Evolutionary conservation across 768 basidiomycete species (phyloP), one percentile per base, ranked within the genome.

Genomic region (Boletus huronensis): DNA sequence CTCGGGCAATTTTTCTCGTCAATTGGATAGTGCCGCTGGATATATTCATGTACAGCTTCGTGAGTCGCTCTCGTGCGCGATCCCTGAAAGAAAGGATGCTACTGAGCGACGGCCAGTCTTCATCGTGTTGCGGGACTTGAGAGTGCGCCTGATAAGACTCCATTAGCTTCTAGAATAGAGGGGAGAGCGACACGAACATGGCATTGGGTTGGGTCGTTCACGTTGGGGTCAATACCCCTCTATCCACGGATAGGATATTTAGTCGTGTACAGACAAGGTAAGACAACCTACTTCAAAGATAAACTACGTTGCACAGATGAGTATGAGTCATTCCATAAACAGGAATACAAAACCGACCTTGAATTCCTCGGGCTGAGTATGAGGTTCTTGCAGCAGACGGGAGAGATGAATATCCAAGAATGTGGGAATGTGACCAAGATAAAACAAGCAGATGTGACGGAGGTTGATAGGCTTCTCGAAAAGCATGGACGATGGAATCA

Each of bases 401-500:
- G 90, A 90, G 45, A 96, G 72, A 64, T 96, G 88, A 23, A 97
- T 97, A 64, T 97, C 95, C 58, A 95, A 70, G 75, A 96, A 97
- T 19, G 90, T 79, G 2, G 93, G 93, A 43, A 98, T 93, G 68
- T 98, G 97, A 0, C 96, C 96, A 13, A 92, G 66, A 71, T 98
- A 98, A 74, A 99, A 99, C n/a, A 98, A 78, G 65, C 93, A 96
- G 53, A 96, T 93, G 70, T 98, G 95, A 29, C 97, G 81, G 43
- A 98, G 75, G 64, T 97, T 87, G 57, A 98, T 98, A 3, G 96
- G 95, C 67, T 91, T 96, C 67, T 90, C 77, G 67, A 85, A 86
- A 25, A 96, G 76, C 88, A 98, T 90, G 26, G 84, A 81, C 19
- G 80, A 74, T 0, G 93, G 87, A 51, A 98, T 93, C 93, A 98